phyloP scores from a whole-genome alignment of 306 rosid species.

The Quercus agrifolia region DNA sequence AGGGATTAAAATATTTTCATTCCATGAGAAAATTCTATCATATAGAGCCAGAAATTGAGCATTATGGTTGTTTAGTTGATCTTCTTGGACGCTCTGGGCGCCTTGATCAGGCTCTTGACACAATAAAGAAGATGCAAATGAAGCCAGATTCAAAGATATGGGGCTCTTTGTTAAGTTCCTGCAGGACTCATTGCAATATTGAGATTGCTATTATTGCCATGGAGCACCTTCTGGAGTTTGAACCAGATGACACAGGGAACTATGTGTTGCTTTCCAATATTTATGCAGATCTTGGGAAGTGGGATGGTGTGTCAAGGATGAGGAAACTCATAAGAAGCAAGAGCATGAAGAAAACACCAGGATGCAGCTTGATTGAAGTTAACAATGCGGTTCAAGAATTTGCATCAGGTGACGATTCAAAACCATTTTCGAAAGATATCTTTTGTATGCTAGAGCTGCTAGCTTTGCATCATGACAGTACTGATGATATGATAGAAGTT shows the following conservation, averaged over 20 bases:
- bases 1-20: conserved; percentile 61
- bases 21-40: conserved; percentile 41
- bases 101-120: conserved; percentile 59
- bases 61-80: conserved; percentile 83
- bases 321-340: conserved; percentile 58
- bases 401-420: conserved; percentile 51
- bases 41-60: conserved; percentile 58
- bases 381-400: conserved; percentile 58
- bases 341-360: conserved; percentile 67
- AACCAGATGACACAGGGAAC: conserved; percentile 84
- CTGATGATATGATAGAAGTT: conserved; percentile 23
- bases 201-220: conserved; percentile 60
- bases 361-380: conserved; percentile 70
- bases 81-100: conserved; percentile 69
- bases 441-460: conserved; percentile 46
- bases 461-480: conserved; percentile 26
- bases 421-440: conserved; percentile 53
- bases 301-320: conserved; percentile 63
- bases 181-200: conserved; percentile 63
- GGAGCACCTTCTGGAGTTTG: conserved; percentile 58
- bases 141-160: conserved; percentile 73
- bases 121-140: conserved; percentile 60
- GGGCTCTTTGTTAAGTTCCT: conserved; percentile 75
- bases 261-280: conserved; percentile 73
- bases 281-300: conserved; percentile 69